Evolutionary conservation across 495 filamentous ascomycete genomes (phyloP), one percentile per base, ranked within the genome.

Genomic region (Aspergillus egyptiacus): DNA sequence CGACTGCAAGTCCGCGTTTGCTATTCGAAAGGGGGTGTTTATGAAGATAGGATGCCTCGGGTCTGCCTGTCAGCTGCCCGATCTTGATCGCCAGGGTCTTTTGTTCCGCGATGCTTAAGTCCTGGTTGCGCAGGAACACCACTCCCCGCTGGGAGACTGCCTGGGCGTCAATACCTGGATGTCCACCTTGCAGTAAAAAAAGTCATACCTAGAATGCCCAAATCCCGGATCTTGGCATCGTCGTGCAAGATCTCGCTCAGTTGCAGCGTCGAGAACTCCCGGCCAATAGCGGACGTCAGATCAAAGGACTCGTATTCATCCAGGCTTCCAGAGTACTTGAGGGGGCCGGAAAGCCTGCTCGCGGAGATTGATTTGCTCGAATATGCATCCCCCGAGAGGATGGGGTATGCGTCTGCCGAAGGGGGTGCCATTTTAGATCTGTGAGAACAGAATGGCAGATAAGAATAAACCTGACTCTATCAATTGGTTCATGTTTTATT

Each of bases 221-320:
- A 24, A 34, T 50, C 48, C 1, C 39, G 31, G 5, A 44, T 14
- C 31, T 43, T 42, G 6, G 35, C 15, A 0, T 50, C 48, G 5
- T 42, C 28, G 4, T 37, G n/a, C 2, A 50, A 23, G 7, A 42
- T 34, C 18, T 50, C 48, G 1, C 5, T 19, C 3, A 50, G 39
- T 14, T 50, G 38, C 7, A 42, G 13, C 15, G 24, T 30, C 0
- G 39, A 24, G 51, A 71, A 85, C 57, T 85, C 83, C 5, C 67
- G 67, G 5, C 82, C 83, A 44, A 85, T 81, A 5, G 61, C 53
- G 19, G 63, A 53, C 6, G 64, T 59, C 14, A 64, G 47, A 43
- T 67, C 54, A 6, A 59, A 50, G 3, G 30, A 48, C 27, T 51
- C 22, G 27, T 38, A 49, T 15, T 54, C 33, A 17, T 58, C 61